Evolutionary conservation across 176 grass and related monocot genomes (phyloP), one percentile per base, ranked within the genome.

Genomic region (Pharus latifolius): DNA sequence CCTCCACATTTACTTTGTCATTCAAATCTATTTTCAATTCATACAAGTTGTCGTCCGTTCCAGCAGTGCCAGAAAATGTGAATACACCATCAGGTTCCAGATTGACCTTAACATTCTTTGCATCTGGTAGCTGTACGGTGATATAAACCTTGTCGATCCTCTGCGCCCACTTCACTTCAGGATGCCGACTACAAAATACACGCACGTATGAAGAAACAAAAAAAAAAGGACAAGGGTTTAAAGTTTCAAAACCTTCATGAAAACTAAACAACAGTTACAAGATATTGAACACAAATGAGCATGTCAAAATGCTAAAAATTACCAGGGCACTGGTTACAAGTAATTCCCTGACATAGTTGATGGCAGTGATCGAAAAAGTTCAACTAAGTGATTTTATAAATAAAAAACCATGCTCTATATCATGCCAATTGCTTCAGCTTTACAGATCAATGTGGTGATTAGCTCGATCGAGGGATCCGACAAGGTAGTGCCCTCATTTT

Each of bases 101-200:
- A 75, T 99, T 83, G 52, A 99, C 81, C 40, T 91, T 94, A 33
- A 82, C 95, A 85, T 99, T 87, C 69, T 99, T 99, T 26, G 90
- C 78, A 24, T 99, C 90, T 54, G 95, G 43, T 40, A 99, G 65
- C 57, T 94, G 87, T 56, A 99, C 71, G 4, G 90, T 99, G 63
- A 99, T 72, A 60, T 91, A 99, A 38, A 99, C 78, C 33, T 99
- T 88, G 82, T 99, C 95, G 33, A 88, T 62, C 73, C 95, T 94
- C 60, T 99, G 85, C n/a, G 95, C 95, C 95, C 90, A 94, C 84
- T 81, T 91, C 50, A 94, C 76, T 77, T 90, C 87, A 32, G 94
- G 94, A 56, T 87, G 77, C 17, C 94, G 84, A 81, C 86, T 96
- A 81, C 63, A 73, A 34, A 71, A 84, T 38, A 81, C 22, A 64